Percentiles rank a stretch among this genome's conserved stretches.
Evolutionary conservation across 2,329 filamentous ascomycete species (phyloP).

Genomic region (Pochonia chlamydosporia): DNA sequence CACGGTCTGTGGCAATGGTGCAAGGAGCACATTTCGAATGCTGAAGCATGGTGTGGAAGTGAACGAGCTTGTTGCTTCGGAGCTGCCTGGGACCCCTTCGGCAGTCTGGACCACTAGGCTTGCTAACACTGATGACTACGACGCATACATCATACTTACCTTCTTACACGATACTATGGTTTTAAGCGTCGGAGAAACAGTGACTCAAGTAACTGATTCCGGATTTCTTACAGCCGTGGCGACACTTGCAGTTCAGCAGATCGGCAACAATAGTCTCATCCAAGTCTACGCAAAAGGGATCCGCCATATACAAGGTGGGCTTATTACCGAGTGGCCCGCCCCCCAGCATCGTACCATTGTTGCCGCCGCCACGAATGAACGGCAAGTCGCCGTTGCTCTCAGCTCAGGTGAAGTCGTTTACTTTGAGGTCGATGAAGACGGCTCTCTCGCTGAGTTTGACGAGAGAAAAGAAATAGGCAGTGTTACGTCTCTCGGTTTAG

Average conservation of each 20-base stretch:
- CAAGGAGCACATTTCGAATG: constrained; percentile 83
- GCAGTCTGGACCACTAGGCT: constrained; percentile 95
- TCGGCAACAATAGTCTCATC: constrained; percentile 86
- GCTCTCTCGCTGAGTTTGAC: constrained; percentile 86
- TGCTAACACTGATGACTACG: constrained; percentile 72
- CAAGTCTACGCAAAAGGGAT: constrained; percentile 97
- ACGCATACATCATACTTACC: constrained; percentile 93
- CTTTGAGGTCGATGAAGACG: constrained; percentile 94
- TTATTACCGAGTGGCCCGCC: constrained; percentile 87
- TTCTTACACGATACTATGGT: constrained; percentile 87
- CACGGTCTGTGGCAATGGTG: constrained; percentile 81
- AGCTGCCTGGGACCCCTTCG: constrained; percentile 77
- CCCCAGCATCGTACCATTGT: constrained; percentile 94
- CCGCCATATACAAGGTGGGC: constrained; percentile 72
- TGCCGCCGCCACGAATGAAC: constrained; percentile 85
- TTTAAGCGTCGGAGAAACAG: constrained; percentile 91
- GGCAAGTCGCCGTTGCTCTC: constrained; percentile 87
- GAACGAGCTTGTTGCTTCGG: constrained; percentile 88
- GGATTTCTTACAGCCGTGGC: constrained; percentile 85
- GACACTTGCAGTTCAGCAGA: constrained; percentile 86
- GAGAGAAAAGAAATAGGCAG: constrained; percentile 95
- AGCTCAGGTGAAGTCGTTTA: constrained; percentile 97
- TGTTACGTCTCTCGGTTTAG: constrained; percentile 89
- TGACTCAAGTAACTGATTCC: constrained; percentile 91
- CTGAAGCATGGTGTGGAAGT: constrained; percentile 91